Evolutionary conservation across 2,329 filamentous ascomycete genomes (phyloP), one percentile per base, ranked within the genome.

Genomic region (Laburnicola sp.): DNA sequence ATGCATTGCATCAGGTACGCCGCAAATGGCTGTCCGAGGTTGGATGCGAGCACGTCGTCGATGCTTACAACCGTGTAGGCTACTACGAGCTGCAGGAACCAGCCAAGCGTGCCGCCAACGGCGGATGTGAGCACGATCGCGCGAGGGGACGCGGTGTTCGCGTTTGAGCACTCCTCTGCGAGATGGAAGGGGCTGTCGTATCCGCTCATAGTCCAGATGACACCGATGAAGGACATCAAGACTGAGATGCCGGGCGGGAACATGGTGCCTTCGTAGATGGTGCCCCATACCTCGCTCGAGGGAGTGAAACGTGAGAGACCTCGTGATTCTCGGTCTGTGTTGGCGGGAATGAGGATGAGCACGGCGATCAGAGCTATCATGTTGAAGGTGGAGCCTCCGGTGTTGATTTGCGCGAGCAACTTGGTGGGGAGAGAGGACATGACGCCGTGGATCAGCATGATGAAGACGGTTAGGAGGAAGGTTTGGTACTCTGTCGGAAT

Each of bases 141-240:
- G 9, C 87, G 82, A 0, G 87, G 87, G 7, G 85, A 82, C 27
- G 87, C 86, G 39, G 89, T 73, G 58, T 82, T 84, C 26, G 87
- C 87, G 59, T 90, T 90, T 53, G 83, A 85, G 70, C 87, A 90
- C 70, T 91, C 87, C 65, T 91, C 87, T 3, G 84, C 81, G n/a
- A 90, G 72, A 71, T 90, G 87, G 68, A 89, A 89, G 0, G 86
- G 83, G 0, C 80, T 80, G 68, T 88, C 86, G 65, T 87, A 88
- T 35, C 85, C 84, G 78, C 80, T 66, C 77, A 85, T 86, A 4
- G 84, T 87, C 85, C 85, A 87, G 56, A 88, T 86, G 30, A 87
- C 85, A 26, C 81, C 80, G 37, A 88, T 80, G 66, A 90, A 91
- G 22, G 80, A 83, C 86, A 89, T 89, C 25, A 90, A 75, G 0